These are phyloP conservation scores for Favolaschia claudopus DNA, from an alignment of 768 basidiomycete genomes.

Conservation along the genomic window DNA sequence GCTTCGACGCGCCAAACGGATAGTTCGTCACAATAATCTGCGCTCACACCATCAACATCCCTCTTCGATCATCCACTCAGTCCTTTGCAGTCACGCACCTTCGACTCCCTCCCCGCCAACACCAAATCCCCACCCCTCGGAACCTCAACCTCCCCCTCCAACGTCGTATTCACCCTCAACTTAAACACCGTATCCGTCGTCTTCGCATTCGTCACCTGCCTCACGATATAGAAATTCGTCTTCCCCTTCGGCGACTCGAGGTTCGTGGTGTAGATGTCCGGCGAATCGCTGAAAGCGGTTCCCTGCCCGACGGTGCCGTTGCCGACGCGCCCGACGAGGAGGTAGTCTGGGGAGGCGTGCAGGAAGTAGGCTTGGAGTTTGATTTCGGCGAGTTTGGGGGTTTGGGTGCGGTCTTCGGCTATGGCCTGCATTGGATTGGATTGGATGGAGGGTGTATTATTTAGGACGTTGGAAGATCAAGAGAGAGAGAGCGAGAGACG, in stretches of 20 bases:
- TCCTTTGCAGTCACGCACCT: slow-evolving; percentile 26
- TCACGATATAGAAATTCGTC: slow-evolving; percentile 64
- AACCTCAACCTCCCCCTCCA: slow-evolving; percentile 49
- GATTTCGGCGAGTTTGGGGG: slow-evolving; percentile 66
- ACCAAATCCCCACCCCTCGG: slow-evolving; percentile 51
- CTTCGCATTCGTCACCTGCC: slow-evolving; percentile 57
- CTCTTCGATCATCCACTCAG: background rate
- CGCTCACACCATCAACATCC: background rate
- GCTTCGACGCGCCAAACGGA: slow-evolving; percentile 58
- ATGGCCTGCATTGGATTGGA: slow-evolving; percentile 43
- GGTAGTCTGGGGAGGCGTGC: slow-evolving; percentile 68
- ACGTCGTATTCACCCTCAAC: slow-evolving; percentile 56
- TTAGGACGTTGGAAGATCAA: background rate
- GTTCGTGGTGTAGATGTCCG: slow-evolving; percentile 57
- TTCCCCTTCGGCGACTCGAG: slow-evolving; percentile 61
- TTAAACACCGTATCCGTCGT: slow-evolving; percentile 54
- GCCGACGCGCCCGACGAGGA: slow-evolving; percentile 68
- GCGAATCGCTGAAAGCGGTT: slow-evolving; percentile 43
- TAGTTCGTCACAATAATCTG: slow-evolving; percentile 66
- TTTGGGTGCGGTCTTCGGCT: slow-evolving; percentile 62
- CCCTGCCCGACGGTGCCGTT: slow-evolving; percentile 53
- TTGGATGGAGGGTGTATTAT: background rate
- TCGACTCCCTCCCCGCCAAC: slow-evolving; percentile 71
- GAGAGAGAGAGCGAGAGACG: background rate
- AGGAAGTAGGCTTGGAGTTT: slow-evolving; percentile 73